phyloP scores from a whole-genome alignment of 495 filamentous ascomycete species.

The Aspergillus diversus region DNA sequence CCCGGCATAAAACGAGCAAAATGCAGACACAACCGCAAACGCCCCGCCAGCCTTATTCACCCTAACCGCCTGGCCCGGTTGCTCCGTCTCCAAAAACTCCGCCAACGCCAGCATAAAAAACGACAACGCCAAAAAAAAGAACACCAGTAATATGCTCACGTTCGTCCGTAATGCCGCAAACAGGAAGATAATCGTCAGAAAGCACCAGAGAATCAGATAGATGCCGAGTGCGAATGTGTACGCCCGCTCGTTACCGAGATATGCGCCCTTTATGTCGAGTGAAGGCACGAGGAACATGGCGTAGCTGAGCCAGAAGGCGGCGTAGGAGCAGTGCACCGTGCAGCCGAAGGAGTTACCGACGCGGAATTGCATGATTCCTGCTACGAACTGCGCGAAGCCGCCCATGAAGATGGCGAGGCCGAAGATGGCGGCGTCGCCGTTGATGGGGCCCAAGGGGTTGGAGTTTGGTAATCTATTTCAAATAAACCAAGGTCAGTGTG shows the following conservation, averaged over 20 bases:
- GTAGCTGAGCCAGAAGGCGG: conserved; percentile 25
- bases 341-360: conserved; percentile 24
- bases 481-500: neutral
- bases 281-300: conserved; percentile 21
- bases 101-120: conserved; percentile 18
- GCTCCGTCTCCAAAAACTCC: conserved; percentile 9
- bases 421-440: conserved; percentile 20
- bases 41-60: neutral
- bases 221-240: conserved; percentile 22
- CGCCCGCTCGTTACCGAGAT: conserved; percentile 16
- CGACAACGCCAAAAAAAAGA: conserved; percentile 19
- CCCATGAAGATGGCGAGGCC: conserved; percentile 22
- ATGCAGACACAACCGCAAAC: neutral
- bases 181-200: conserved; percentile 21
- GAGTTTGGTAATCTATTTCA: neutral
- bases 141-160: conserved; percentile 6
- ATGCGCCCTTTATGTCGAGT: conserved; percentile 19
- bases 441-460: neutral
- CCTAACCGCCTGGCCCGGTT: neutral
- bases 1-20: neutral
- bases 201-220: conserved; percentile 25
- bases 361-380: conserved; percentile 23
- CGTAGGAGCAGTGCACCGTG: conserved; percentile 22
- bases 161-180: conserved; percentile 11
- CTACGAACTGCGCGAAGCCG: conserved; percentile 19